Evolutionary conservation across 345 rosid species (phyloP).

Genomic region (Acer yangbiense): DNA sequence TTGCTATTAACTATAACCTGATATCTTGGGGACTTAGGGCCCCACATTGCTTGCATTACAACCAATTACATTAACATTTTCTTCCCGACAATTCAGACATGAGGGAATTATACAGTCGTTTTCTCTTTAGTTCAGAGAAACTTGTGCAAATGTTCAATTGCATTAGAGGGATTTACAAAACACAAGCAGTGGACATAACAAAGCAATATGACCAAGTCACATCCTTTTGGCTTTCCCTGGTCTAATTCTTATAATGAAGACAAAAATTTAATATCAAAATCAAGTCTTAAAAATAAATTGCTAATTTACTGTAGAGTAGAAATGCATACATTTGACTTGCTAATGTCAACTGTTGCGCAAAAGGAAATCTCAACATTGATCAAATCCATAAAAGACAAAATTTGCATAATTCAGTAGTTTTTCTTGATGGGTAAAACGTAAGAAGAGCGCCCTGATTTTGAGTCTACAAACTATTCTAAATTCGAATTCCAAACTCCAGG

Average conservation of each 20-base stretch:
- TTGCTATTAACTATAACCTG: no score
- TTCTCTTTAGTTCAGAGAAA: background rate
- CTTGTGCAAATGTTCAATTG: conserved; percentile 4
- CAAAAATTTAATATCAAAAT: background rate
- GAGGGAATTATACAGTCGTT: no score
- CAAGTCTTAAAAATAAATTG: background rate
- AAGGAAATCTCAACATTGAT: background rate
- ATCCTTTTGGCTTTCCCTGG: background rate
- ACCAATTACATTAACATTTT: no score
- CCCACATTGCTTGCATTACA: no score
- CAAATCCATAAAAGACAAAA: conserved; percentile 18
- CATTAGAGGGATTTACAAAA: no score
- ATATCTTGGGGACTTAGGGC: no score
- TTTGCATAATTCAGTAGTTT: background rate
- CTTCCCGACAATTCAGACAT: conserved; percentile 10
- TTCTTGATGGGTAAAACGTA: background rate
- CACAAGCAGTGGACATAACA: background rate
- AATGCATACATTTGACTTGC: background rate
- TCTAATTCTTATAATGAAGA: background rate
- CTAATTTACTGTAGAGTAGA: background rate
- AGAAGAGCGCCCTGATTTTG: background rate
- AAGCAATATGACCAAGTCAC: background rate
- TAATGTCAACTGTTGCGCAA: background rate
- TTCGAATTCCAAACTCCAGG: background rate
- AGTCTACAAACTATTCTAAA: background rate